These are phyloP conservation scores for Ophiostoma ulmi DNA, from an alignment of 2,329 filamentous ascomycete species.

Conservation along the genomic window DNA sequence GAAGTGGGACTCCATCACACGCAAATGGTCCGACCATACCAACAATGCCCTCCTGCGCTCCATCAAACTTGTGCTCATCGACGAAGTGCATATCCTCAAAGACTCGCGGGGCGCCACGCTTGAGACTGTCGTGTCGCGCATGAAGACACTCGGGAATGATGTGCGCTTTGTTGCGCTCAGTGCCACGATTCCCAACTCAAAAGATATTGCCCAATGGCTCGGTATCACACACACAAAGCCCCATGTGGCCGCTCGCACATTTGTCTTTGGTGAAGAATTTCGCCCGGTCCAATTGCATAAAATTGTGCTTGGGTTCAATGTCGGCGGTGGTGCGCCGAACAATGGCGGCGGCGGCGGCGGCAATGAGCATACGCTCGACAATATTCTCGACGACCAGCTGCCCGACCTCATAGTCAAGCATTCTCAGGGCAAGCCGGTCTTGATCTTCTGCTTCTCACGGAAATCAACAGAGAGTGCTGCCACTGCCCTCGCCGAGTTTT, in stretches of 20 bases:
- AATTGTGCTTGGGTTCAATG: conserved; percentile 67
- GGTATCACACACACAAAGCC: conserved; percentile 58
- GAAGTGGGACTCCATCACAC: conserved; percentile 86
- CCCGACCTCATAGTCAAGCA: conserved; percentile 62
- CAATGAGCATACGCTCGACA: conserved; percentile 77
- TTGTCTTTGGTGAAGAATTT: conserved; percentile 73
- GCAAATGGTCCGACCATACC: conserved; percentile 79
- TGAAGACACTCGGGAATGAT: conserved; percentile 72
- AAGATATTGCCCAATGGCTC: conserved; percentile 75
- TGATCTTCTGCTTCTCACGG: conserved; percentile 77
- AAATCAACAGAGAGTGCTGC: conserved; percentile 66
- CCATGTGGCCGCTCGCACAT: conserved; percentile 58
- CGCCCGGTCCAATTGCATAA: conserved; percentile 72
- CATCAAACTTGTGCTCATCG: conserved; percentile 75
- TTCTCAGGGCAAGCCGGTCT: conserved; percentile 66
- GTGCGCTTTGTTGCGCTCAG: conserved; percentile 77
- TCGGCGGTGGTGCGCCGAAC: conserved; percentile 25
- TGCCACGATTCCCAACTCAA: conserved; percentile 76
- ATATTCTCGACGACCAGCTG: conserved; percentile 60
- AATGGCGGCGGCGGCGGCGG: conserved; percentile 28
- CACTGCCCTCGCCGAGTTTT: conserved; percentile 60
- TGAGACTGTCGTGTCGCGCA: conserved; percentile 78
- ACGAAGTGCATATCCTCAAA: conserved; percentile 83
- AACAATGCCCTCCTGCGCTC: conserved; percentile 55
- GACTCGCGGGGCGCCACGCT: conserved; percentile 73